phyloP scores from a whole-genome alignment of 2,329 filamentous ascomycete species.

The Colletotrichum sp. region DNA sequence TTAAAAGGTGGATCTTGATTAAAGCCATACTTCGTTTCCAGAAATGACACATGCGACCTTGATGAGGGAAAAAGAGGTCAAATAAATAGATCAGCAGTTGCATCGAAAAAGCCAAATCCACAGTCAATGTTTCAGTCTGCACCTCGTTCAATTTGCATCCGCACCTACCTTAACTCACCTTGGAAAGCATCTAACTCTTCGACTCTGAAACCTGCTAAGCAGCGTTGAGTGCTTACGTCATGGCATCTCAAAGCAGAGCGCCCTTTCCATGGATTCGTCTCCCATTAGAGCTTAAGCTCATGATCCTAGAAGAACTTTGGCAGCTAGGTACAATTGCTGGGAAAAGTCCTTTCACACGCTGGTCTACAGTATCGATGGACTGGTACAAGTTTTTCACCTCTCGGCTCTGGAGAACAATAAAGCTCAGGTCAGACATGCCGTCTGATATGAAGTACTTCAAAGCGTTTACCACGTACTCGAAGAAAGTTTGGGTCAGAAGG shows the following conservation, averaged over 20 bases:
- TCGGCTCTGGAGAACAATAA: neutral
- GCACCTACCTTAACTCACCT: neutral
- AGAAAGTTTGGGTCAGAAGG: neutral
- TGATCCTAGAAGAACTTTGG: neutral
- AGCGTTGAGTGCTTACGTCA: neutral
- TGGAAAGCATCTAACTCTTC: neutral
- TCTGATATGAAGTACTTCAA: neutral
- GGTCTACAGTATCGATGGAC: neutral
- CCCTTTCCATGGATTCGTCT: neutral
- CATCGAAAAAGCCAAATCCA: fast-evolving
- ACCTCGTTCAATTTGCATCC: neutral
- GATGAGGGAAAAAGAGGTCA: fast-evolving
- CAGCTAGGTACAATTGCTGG: neutral
- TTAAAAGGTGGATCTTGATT: fast-evolving
- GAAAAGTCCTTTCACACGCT: neutral
- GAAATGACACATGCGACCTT: neutral
- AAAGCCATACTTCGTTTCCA: neutral
- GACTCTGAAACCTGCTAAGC: neutral
- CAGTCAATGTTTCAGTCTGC: fast-evolving
- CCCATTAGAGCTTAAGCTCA: neutral
- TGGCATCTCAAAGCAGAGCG: neutral
- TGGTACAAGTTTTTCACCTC: neutral
- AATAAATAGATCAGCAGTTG: fast-evolving
- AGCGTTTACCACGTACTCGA: neutral
- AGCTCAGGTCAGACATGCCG: neutral